Evolutionary conservation across 2,329 filamentous ascomycete species (phyloP), one percentile per base, ranked within the genome.

Genomic region (Aspergillus terreus): DNA sequence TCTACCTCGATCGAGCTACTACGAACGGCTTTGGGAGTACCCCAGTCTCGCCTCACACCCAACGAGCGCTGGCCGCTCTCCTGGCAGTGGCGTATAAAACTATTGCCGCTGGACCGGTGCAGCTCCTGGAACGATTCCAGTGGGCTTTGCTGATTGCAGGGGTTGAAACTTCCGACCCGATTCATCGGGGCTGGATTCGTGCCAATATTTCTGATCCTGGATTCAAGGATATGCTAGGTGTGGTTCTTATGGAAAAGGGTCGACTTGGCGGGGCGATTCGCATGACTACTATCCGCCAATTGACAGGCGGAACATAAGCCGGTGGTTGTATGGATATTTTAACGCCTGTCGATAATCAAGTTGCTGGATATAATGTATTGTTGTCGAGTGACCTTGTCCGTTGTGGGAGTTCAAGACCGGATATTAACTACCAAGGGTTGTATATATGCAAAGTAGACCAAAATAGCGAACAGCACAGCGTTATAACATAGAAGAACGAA

Each of bases 81-180:
- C 21, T 50, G 7, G 27, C 40, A 6, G 35, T 46, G 19, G 50
- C 53, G 4, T 55, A 52, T n/a, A 32, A 50, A 7, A 40, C 53
- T n/a, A 27, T 52, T 5, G 27, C 36, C 5, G 27, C 40, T 6
- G 50, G 53, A 2, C 32, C 50, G n/a, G 44, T 52, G 11, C 50
- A 50, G 36, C 41, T 55, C 1, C 44, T 55, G 36, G 53, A 55
- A 17, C 44, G 53, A n/a, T 55, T 52, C 15, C 50, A 55, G 25
- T 55, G 53, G 53, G 52, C 53, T 10, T 40, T 55, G 4, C 50
- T 55, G 5, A 55, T 55, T 12, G 44, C 42, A 11, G 47, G 40
- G 7, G 9, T 55, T 9, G 53, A 55, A n/a, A 48, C 41, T 5
- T 38, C 42, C 23, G 53, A 55, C 33, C 50, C 50, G 11, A 50